Base-by-base conservation (phyloP, 768 basidiomycete species). In the Rubroboletus satanas region DNA sequence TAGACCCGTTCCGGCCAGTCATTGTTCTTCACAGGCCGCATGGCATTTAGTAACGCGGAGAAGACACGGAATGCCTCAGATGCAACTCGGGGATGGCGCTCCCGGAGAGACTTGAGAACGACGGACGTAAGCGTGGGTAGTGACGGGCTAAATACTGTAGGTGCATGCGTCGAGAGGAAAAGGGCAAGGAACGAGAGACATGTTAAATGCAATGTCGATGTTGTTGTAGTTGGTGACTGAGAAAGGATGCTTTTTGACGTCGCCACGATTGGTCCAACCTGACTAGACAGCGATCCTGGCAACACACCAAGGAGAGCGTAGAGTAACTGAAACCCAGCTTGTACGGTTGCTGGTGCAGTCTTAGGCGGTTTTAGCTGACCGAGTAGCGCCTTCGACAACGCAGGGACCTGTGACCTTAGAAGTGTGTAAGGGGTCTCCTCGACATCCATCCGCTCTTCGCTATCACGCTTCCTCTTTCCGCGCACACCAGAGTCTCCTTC, bases 11-110 rank as follows among this genome's bases (percentile, higher is more conserved):
- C 83, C 5, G 83, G 71, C 90, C 90, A 93, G 15, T 83, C 82
- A 7, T 70, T 73, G 52, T 75, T 66, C 59, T 83, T 83, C 45
- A 88, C 70, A 1, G 92, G 92, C 45, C 87, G 85, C 37, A 88
- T 73, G 3, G 89, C 80, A 58, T 82, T 85, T 31, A 97, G 78
- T 7, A 99, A 75, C 2, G 93, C 79, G 2, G 93, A 92, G 63
- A 92, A 93, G 2, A 87, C 88, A 36, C 84, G 83, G 79, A 98
- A 93, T 0, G 93, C 82, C 64, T 95, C 93, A 3, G 93, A 85
- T 6, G 85, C 87, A 56, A 98, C 82, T 56, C 93, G 86, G 35
- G 95, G 95, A 66, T 94, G 90, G 60, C 87, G 85, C 70, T 98
- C 94, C 18, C 75, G 74, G 45, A 91, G 76, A 10, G 86, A 83